Conservation (phyloP, 108 stramenopile genomes). For the Poteriospumella lacustris region DNA sequence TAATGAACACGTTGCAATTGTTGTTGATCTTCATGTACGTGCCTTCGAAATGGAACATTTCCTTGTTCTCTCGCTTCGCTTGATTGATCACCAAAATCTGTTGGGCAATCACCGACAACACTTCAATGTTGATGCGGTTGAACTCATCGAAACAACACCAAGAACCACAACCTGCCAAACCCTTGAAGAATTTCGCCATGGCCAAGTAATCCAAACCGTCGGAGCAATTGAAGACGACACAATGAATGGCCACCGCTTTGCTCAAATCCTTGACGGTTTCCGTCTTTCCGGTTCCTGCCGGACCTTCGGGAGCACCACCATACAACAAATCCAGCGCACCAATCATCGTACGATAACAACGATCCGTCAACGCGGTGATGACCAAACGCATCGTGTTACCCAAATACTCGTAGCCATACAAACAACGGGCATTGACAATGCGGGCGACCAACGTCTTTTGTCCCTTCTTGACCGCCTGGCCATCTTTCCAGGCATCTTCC, state of each 20-base stretch:
- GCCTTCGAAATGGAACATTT: slow-evolving; percentile 64
- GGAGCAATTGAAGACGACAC: slow-evolving; percentile 69
- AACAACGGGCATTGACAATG: slow-evolving; percentile 58
- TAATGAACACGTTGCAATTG: slow-evolving; percentile 61
- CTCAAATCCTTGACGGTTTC: slow-evolving; percentile 66
- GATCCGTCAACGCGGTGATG: slow-evolving; percentile 64
- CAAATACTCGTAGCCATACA: slow-evolving; percentile 66
- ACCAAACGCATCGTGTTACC: slow-evolving; percentile 64
- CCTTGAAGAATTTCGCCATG: slow-evolving; percentile 70
- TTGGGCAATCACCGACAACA: slow-evolving; percentile 64
- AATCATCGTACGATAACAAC: slow-evolving; percentile 69
- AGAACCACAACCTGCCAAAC: slow-evolving; percentile 62
- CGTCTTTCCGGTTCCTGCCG: slow-evolving; percentile 68
- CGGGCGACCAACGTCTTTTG: slow-evolving; percentile 55
- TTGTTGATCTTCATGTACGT: slow-evolving; percentile 61
- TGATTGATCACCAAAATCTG: slow-evolving; percentile 64
- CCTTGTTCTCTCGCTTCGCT: slow-evolving; percentile 52
- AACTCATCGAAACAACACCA: slow-evolving; percentile 72
- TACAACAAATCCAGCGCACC: slow-evolving; percentile 62
- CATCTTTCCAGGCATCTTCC: slow-evolving; percentile 56
- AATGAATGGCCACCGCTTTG: slow-evolving; percentile 60
- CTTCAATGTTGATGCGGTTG: slow-evolving; percentile 67
- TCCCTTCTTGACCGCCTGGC: slow-evolving; percentile 57
- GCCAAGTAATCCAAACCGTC: slow-evolving; percentile 62
- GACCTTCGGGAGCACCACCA: slow-evolving; percentile 66